A percentile compares a stretch with the other conserved stretches of the same genome.
phyloP scores from a whole-genome alignment of 257 asterid genomes.

The Fraxinus anomala region DNA sequence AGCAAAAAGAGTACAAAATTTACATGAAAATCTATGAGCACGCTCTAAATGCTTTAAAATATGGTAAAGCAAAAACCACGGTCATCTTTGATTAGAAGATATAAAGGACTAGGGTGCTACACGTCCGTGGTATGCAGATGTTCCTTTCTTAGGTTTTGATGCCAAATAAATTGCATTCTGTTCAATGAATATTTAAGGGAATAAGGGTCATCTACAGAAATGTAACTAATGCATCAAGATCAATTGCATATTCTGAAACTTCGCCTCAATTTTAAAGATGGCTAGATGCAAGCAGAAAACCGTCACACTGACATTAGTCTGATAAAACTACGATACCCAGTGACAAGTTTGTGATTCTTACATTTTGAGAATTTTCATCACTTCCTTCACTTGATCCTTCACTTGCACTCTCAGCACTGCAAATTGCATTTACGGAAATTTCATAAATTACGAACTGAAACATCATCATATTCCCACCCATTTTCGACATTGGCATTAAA shows the following conservation, averaged over 20 bases:
- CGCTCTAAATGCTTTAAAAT: slow-evolving; percentile 10
- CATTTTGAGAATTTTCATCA: slow-evolving; percentile 80
- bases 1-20: slow-evolving; percentile 11
- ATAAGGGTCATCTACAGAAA: neutral
- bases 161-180: neutral
- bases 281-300: neutral
- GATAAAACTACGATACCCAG: neutral
- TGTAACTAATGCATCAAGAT: neutral
- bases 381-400: slow-evolving; percentile 95
- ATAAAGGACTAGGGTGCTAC: slow-evolving; percentile 5
- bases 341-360: slow-evolving; percentile 38
- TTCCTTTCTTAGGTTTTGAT: neutral
- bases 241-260: neutral
- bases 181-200: neutral
- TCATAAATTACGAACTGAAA: slow-evolving; percentile 20
- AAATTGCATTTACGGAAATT: slow-evolving; percentile 23
- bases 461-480: neutral
- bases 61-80: slow-evolving; percentile 19
- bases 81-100: slow-evolving; percentile 1
- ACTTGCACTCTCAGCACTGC: slow-evolving; percentile 86
- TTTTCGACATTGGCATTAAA: neutral
- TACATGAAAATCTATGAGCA: slow-evolving; percentile 7
- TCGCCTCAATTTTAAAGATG: neutral
- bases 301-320: neutral
- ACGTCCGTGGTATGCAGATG: neutral